Conservation (phyloP, 768 basidiomycete genomes). For the Amanita fuliginea region DNA sequence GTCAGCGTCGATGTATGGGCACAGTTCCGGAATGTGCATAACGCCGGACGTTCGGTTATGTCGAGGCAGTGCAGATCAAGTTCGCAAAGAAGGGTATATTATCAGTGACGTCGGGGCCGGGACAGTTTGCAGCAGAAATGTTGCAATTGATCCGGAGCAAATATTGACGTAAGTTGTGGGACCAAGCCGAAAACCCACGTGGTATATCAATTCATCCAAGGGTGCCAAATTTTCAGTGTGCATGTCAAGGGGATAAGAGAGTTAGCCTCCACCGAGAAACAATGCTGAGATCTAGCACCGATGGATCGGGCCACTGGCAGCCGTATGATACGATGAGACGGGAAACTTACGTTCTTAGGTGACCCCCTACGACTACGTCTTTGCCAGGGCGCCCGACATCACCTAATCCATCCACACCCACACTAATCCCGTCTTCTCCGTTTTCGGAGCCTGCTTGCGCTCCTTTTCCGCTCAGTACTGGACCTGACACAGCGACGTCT, state of each 20-base stretch:
- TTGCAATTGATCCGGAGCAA: background rate
- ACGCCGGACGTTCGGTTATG: constrained; percentile 6
- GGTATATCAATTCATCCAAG: background rate
- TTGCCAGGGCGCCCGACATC: constrained; percentile 20
- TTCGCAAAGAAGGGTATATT: background rate
- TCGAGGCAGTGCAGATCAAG: constrained; percentile 5
- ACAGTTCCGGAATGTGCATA: constrained; percentile 7
- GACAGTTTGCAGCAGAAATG: background rate
- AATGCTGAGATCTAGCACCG: background rate
- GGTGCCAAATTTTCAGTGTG: background rate
- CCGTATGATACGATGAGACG: background rate
- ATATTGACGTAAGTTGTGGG: background rate
- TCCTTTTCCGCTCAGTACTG: constrained; percentile 22
- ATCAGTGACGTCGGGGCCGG: background rate
- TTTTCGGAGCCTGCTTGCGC: constrained; percentile 28
- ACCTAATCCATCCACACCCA: constrained; percentile 36
- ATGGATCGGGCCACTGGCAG: background rate
- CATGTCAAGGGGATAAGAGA: constrained; percentile 1
- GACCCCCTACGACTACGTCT: constrained; percentile 18
- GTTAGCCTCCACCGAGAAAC: background rate
- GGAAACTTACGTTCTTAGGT: constrained; percentile 29
- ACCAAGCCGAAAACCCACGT: background rate
- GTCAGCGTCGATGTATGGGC: background rate
- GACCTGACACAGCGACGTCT: constrained; percentile 10
- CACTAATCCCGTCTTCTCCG: constrained; percentile 29